A percentile compares a stretch with the other conserved stretches of the same genome.
Conservation (phyloP, 2,329 filamentous ascomycete species). For the Exserohilum rostratum region DNA sequence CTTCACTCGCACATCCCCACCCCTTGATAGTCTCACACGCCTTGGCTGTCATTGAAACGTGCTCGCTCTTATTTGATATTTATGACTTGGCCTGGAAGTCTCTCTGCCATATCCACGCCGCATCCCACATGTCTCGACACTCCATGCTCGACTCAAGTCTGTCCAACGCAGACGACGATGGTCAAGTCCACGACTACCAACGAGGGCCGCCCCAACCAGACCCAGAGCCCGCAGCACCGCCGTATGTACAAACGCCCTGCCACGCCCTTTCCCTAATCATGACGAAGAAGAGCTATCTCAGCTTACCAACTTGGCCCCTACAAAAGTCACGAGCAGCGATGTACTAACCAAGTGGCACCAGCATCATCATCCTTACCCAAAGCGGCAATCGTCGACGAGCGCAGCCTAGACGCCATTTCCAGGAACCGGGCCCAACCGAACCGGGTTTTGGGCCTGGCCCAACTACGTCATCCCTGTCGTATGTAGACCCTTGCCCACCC, state of each 20-base stretch:
- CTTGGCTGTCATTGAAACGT: background rate
- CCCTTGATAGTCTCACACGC: background rate
- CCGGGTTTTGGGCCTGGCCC: conserved; percentile 19
- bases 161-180: too few relatives aligned
- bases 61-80: background rate
- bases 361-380: conserved; percentile 36
- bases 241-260: conserved; percentile 24
- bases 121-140: background rate
- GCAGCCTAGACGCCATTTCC: conserved; percentile 20
- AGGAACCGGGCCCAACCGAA: conserved; percentile 27
- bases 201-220: conserved; percentile 20
- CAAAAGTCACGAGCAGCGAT: background rate
- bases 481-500: conserved; percentile 22
- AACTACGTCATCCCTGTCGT: conserved; percentile 33
- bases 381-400: conserved; percentile 18
- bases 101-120: background rate
- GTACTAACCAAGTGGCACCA: conserved; percentile 5
- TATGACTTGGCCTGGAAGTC: conserved; percentile 3
- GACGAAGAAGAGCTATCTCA: background rate
- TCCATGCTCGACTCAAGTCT: background rate
- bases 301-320: background rate
- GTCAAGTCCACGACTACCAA: background rate
- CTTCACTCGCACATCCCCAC: background rate
- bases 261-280: background rate
- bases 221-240: conserved; percentile 36